Base-by-base conservation (phyloP, 1,284 basidiomycete species). In the Leccinum fuscescens region DNA sequence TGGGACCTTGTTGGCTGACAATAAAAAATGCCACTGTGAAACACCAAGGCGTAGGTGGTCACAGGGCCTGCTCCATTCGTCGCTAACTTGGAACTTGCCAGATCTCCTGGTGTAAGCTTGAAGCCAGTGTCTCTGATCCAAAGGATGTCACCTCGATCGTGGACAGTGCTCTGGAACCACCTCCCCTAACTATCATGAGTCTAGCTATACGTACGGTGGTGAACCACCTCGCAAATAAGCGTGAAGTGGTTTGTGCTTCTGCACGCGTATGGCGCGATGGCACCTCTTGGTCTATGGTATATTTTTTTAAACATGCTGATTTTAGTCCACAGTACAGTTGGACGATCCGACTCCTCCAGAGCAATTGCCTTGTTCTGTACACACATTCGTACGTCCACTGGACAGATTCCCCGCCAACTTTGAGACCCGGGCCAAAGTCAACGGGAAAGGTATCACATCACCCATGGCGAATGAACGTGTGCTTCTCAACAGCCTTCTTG, bases 91-190 rank as follows among this genome's bases (percentile, higher is more conserved):
- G 14, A 7, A 55, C 15, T 4, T 9, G 8, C 8, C 66, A 95
- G 94, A 83, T 91, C 17, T 96, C 93, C 0, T 98, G 95, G 95
- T 96, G 94, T 71, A 96, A 97, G 78, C 79, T 97, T 27, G 96
- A 99, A 77, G 90, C 88, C n/a, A 86, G 84, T 0, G 89, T 96
- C 11, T 77, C 84, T 12, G 86, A 95, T 68, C 94, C 95, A 1
- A 98, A 97, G 72, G 86, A 92, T 66, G 86, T 98, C 73, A 91
- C 88, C 62, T 92, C 94, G 0, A 87, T 96, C 71, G 71, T 86
- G 0, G 92, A 96, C 2, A 75, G 80, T 17, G 89, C 92, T 6
- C 92, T 92, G 67, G 95, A 94, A 31, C 83, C 84, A 20, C 97
- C 97, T 3, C 93, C 96, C 1, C 75, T 99, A 49, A 98, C 93